These are phyloP conservation scores for Neurospora intermedia DNA, from an alignment of 495 filamentous ascomycete genomes.

Conservation along the genomic window DNA sequence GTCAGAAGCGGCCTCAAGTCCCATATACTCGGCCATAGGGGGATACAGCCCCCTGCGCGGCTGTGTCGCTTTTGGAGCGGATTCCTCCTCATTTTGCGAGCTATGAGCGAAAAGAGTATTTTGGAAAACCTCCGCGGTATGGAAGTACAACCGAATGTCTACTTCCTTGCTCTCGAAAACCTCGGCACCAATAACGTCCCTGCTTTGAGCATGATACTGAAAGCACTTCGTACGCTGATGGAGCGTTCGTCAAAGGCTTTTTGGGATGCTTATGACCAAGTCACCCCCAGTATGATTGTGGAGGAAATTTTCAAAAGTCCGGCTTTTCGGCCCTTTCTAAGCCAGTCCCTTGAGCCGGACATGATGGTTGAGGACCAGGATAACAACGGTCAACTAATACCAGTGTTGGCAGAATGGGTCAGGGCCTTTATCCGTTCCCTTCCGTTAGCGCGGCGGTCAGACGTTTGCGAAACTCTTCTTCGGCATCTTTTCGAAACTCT, in stretches of 20 bases:
- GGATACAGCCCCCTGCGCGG: conserved; percentile 7
- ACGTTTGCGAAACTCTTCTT: conserved; percentile 60
- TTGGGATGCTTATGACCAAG: conserved; percentile 75
- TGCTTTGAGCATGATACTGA: conserved; percentile 50
- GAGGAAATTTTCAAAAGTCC: conserved; percentile 68
- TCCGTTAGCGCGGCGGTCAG: conserved; percentile 54
- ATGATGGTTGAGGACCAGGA: conserved; percentile 44
- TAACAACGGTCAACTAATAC: conserved; percentile 34
- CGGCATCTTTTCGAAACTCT: conserved; percentile 58
- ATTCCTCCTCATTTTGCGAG: conserved; percentile 55
- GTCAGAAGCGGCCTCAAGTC: conserved; percentile 51
- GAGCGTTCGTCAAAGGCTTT: conserved; percentile 66
- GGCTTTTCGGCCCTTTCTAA: conserved; percentile 51
- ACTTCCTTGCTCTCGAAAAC: conserved; percentile 65
- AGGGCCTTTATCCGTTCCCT: conserved; percentile 66
- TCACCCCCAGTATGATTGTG: conserved; percentile 60
- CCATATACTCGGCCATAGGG: conserved; percentile 7
- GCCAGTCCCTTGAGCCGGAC: conserved; percentile 44
- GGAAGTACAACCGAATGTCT: conserved; percentile 60
- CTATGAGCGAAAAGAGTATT: conserved; percentile 62
- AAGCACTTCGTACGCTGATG: conserved; percentile 55
- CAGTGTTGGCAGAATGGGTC: conserved; percentile 53
- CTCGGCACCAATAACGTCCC: conserved; percentile 47
- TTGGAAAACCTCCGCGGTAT: conserved; percentile 66
- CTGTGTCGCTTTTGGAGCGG: conserved; percentile 66